phyloP scores from a whole-genome alignment of 805 yeast genomes.

The Candida xyloterini region DNA sequence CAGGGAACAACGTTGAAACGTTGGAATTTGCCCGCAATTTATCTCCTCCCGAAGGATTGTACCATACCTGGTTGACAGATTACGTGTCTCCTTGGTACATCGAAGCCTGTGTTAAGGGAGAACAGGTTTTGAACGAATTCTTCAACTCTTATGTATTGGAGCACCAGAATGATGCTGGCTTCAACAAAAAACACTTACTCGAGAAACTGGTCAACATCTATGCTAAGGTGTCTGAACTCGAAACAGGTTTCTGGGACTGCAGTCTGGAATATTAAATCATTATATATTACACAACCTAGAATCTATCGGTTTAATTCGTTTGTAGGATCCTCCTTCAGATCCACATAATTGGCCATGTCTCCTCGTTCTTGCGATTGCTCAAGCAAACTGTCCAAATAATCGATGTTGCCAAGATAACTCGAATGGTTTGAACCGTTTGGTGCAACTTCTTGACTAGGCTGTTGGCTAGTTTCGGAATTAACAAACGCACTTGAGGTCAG shows the following conservation, averaged over 20 bases:
- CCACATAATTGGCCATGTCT: not conserved
- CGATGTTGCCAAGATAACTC: conserved; percentile 10
- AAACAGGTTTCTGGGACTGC: conserved; percentile 67
- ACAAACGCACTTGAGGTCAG: conserved; percentile 1
- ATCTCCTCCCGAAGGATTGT: conserved; percentile 32
- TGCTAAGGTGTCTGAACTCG: conserved; percentile 56
- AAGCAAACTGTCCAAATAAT: conserved; percentile 10
- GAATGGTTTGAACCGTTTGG: conserved; percentile 1
- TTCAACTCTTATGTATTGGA: conserved; percentile 10
- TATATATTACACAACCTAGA: conserved; percentile 1
- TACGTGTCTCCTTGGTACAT: conserved; percentile 58
- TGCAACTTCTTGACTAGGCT: not conserved
- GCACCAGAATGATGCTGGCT: conserved; percentile 38
- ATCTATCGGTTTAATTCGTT: not conserved
- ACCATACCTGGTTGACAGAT: conserved; percentile 57
- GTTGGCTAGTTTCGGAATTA: too few relatives aligned
- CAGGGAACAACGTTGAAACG: conserved; percentile 19
- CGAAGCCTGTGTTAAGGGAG: conserved; percentile 52
- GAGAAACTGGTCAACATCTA: conserved; percentile 53
- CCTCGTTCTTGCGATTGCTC: conserved; percentile 4
- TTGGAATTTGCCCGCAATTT: conserved; percentile 1
- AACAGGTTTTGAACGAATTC: conserved; percentile 34
- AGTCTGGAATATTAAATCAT: conserved; percentile 12
- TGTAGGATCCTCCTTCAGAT: not conserved
- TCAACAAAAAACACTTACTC: conserved; percentile 41